Percentiles rank a stretch among this genome's conserved stretches.
Evolutionary conservation across 495 filamentous ascomycete species (phyloP).

Genomic region (Neurospora sublineolata): DNA sequence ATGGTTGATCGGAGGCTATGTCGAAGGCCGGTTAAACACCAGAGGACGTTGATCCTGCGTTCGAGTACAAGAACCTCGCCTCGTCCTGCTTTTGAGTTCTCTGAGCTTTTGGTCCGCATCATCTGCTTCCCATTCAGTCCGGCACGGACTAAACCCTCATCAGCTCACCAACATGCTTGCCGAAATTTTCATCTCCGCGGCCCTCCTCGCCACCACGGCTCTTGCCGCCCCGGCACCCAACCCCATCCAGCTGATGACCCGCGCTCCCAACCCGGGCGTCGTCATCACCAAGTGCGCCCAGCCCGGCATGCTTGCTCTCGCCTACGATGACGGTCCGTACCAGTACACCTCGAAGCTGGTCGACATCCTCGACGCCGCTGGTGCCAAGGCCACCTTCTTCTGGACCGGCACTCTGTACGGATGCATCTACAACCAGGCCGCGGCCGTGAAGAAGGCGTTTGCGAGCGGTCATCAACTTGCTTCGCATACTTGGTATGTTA

Average conservation of each 20-base stretch:
- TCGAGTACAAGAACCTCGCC: neutral
- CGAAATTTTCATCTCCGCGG: slow-evolving; percentile 14
- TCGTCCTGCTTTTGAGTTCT: neutral
- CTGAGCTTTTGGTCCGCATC: neutral
- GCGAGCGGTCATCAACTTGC: slow-evolving; percentile 40
- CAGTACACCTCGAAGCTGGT: slow-evolving; percentile 54
- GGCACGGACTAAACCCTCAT: neutral
- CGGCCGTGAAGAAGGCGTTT: slow-evolving; percentile 38
- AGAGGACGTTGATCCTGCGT: neutral
- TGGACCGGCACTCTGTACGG: slow-evolving; percentile 45
- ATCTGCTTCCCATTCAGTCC: neutral
- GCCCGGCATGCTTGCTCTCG: slow-evolving; percentile 36
- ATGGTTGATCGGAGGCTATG: neutral
- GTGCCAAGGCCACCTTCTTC: slow-evolving; percentile 49
- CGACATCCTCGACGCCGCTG: slow-evolving; percentile 50
- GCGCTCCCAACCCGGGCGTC: slow-evolving; percentile 24
- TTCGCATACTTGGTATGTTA: slow-evolving; percentile 37
- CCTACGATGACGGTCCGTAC: slow-evolving; percentile 68
- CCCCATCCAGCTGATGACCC: slow-evolving; percentile 27
- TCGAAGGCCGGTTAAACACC: neutral
- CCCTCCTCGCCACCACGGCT: slow-evolving; percentile 18
- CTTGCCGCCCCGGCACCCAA: slow-evolving; percentile 20
- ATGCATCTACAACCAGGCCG: slow-evolving; percentile 41
- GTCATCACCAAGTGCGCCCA: slow-evolving; percentile 31
- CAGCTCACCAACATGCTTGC: slow-evolving; percentile 17